Conservation (phyloP, 2,329 filamentous ascomycete genomes). For the Trichoderma polysporum region DNA sequence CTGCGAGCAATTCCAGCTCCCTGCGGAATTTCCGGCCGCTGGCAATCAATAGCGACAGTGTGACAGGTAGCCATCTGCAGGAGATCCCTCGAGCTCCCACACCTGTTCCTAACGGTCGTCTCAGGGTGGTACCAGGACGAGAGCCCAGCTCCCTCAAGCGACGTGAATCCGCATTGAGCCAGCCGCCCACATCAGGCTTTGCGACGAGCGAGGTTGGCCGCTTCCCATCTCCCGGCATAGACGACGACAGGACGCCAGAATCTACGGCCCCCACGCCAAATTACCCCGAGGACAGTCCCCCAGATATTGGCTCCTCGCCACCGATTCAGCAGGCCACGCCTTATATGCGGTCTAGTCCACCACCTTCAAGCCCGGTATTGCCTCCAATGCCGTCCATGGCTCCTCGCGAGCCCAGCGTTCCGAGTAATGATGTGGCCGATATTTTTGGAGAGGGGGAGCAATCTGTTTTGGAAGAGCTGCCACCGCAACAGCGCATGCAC, state of each 20-base stretch:
- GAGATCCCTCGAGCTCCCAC: slow-evolving; percentile 76
- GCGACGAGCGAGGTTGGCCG: slow-evolving; percentile 42
- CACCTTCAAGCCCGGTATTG: slow-evolving; percentile 77
- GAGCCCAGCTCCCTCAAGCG: slow-evolving; percentile 39
- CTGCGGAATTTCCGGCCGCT: slow-evolving; percentile 80
- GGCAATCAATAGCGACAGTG: slow-evolving; percentile 47
- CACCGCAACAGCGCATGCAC: slow-evolving; percentile 13
- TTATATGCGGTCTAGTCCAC: slow-evolving; percentile 59
- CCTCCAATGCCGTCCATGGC: slow-evolving; percentile 55
- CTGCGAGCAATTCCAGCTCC: slow-evolving; percentile 85
- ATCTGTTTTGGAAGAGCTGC: slow-evolving; percentile 34
- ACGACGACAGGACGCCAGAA: slow-evolving; percentile 56
- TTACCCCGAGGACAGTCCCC: slow-evolving; percentile 66
- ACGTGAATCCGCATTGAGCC: slow-evolving; percentile 59
- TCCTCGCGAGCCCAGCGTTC: slow-evolving; percentile 74
- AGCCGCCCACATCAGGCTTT: slow-evolving; percentile 49
- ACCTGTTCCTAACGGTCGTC: slow-evolving; percentile 59
- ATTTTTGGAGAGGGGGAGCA: slow-evolving; percentile 63
- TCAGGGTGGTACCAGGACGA: slow-evolving; percentile 32
- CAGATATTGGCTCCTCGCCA: slow-evolving; percentile 85
- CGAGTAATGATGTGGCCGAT: slow-evolving; percentile 74
- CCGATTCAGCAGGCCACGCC: slow-evolving; percentile 67
- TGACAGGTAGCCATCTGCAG: slow-evolving; percentile 57
- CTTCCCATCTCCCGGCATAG: slow-evolving; percentile 45
- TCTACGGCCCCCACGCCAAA: slow-evolving; percentile 53